Conservation (phyloP, 2,329 filamentous ascomycete species). For the Pseudocercospora cruenta region DNA sequence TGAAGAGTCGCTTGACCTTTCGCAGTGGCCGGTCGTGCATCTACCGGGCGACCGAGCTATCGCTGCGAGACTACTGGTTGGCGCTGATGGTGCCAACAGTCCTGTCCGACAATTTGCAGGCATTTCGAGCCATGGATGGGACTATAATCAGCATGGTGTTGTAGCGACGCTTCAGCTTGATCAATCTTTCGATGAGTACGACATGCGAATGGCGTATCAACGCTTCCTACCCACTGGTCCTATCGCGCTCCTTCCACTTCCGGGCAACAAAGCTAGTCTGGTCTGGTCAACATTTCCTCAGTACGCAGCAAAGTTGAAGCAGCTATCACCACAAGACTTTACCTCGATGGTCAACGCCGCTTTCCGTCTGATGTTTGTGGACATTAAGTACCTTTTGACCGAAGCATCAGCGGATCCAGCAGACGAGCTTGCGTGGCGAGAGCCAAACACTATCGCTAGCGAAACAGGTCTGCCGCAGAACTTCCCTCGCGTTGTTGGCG, state of each 20-base stretch:
- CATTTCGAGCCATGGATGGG: constrained; percentile 86
- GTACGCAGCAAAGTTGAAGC: constrained; percentile 78
- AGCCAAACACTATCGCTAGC: constrained; percentile 66
- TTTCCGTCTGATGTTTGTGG: constrained; percentile 78
- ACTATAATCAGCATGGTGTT: constrained; percentile 86
- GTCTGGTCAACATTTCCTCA: constrained; percentile 93
- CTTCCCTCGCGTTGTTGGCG: constrained; percentile 62
- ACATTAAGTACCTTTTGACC: constrained; percentile 81
- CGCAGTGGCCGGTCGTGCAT: constrained; percentile 83
- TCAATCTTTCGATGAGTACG: constrained; percentile 32
- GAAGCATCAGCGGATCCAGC: constrained; percentile 50
- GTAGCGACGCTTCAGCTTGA: constrained; percentile 81
- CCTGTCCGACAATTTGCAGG: constrained; percentile 88
- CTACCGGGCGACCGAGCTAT: constrained; percentile 68
- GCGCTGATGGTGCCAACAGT: constrained; percentile 92
- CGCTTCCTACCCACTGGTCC: constrained; percentile 92
- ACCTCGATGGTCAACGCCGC: constrained; percentile 88
- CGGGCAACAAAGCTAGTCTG: constrained; percentile 78
- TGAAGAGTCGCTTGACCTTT: constrained; percentile 67
- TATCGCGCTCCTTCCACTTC: constrained; percentile 86
- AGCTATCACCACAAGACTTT: constrained; percentile 72
- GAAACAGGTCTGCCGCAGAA: constrained; percentile 44
- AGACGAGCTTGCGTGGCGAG: constrained; percentile 83
- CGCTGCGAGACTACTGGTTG: constrained; percentile 81
- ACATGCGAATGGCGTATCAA: constrained; percentile 82